Evolutionary conservation across 2,329 filamentous ascomycete genomes (phyloP).

Genomic region (Blastomyces gilchristii): DNA sequence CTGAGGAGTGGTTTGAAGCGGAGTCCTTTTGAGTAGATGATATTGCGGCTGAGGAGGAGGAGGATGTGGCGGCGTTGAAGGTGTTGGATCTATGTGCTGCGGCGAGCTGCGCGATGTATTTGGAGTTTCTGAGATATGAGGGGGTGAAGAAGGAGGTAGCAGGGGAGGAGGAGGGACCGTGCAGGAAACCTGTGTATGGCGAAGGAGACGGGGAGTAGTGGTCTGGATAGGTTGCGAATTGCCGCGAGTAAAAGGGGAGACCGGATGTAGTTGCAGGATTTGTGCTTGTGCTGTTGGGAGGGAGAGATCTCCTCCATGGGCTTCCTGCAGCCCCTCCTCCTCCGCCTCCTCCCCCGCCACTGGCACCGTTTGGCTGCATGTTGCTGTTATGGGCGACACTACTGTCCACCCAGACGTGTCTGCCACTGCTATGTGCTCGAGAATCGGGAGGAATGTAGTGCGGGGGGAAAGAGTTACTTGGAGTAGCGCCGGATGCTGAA

Average conservation of each 20-base stretch:
- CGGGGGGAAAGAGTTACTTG: conserved; percentile 27
- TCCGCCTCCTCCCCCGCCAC: conserved; percentile 5
- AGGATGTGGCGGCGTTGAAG: conserved; percentile 33
- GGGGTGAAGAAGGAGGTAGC: conserved; percentile 60
- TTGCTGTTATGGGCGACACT: conserved; percentile 25
- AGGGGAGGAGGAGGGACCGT: conserved; percentile 18
- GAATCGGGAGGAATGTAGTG: conserved; percentile 23
- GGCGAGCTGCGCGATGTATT: conserved; percentile 66
- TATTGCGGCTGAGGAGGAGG: not conserved
- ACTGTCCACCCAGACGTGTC: conserved; percentile 32
- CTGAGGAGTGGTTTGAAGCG: not conserved
- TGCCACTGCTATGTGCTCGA: conserved; percentile 12
- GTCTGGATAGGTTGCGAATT: conserved; percentile 30
- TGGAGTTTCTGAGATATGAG: conserved; percentile 68
- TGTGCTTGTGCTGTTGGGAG: not conserved
- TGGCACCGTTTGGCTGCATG: conserved; percentile 38
- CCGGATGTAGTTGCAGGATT: not conserved
- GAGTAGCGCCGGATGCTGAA: conserved; percentile 19
- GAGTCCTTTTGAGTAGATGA: not conserved
- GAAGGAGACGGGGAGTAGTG: conserved; percentile 7
- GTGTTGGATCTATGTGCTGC: conserved; percentile 56
- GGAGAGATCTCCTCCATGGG: conserved; percentile 33
- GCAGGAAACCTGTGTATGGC: conserved; percentile 13
- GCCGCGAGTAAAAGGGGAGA: conserved; percentile 40
- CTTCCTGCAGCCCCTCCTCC: conserved; percentile 19